Base-by-base conservation (phyloP, 139 green algal genomes). In the Haematococcus sp. region DNA sequence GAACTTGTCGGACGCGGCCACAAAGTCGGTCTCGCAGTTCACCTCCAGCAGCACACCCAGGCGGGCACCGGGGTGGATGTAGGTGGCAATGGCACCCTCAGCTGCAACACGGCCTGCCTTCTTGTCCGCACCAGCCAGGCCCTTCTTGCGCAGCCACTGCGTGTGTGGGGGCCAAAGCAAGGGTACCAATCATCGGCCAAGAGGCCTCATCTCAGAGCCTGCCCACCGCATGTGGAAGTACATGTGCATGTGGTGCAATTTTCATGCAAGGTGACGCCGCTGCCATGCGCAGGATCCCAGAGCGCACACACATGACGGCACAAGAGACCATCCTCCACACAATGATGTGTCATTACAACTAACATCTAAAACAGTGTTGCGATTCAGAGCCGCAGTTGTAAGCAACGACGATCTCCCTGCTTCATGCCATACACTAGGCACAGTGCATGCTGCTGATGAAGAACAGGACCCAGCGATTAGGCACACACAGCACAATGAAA, bases 11-110 rank as follows among this genome's bases (percentile, higher is more conserved):
- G 79, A 85, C 2, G 90, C 83, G 0, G 94, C 94, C 60, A 97
- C 94, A 84, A 97, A 97, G 84, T 98, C 94, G 2, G 94, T 97
- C 87, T 97, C 94, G 78, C 91, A 97, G 86, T 98, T 97, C n/a
- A 97, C 81, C 87, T 98, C 94, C 58, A 97, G 74, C 67, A 98
- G 75, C 58, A 98, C 92, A 55, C 93, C 94, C 67, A 97, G 80
- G 55, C 90, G 88, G 61, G 74, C 86, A 78, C 91, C 94, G 4
- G 89, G 89, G 78, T 99, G 95, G 84, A 99, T 97, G 90, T 99
- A 99, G 23, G 78, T 85, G 30, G 70, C 77, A 0, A 99, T 77
- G 1, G 87, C 80, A 70, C 96, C 96, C 88, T 99, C 96, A 0
- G 95, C 79, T 3, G 96, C 96, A 9, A 98, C 75, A 65, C 95